phyloP scores from a whole-genome alignment of 31 red algal species.

The Endocladia muricata region DNA sequence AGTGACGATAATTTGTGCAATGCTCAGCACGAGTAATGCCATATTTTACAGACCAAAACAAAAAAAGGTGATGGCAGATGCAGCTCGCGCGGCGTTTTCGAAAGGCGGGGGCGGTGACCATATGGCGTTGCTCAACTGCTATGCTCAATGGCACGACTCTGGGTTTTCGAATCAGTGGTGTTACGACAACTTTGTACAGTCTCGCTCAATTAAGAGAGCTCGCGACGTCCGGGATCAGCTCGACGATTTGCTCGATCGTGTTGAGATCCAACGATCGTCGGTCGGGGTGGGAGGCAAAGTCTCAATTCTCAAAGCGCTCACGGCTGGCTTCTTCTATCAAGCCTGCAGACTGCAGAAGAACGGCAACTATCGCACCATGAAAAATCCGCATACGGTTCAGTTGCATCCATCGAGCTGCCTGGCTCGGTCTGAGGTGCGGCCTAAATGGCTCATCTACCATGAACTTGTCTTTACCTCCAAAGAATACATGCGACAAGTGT shows the following conservation, averaged over 20 bases:
- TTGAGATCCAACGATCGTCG: conserved; percentile 57
- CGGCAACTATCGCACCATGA: conserved; percentile 82
- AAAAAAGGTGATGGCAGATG: conserved; percentile 83
- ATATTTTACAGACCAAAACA: conserved; percentile 86
- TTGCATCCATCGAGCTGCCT: conserved; percentile 84
- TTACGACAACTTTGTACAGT: conserved; percentile 91
- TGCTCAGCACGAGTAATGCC: conserved; percentile 85
- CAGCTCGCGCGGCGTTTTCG: conserved; percentile 74
- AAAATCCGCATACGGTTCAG: conserved; percentile 74
- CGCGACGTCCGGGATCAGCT: conserved; percentile 86
- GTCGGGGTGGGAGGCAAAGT: conserved; percentile 40
- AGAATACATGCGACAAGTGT: conserved; percentile 88
- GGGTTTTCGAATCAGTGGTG: conserved; percentile 86
- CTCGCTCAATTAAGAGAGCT: conserved; percentile 69
- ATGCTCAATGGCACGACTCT: conserved; percentile 80
- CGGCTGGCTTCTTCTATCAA: conserved; percentile 85
- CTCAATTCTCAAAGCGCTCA: conserved; percentile 74
- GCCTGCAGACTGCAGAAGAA: conserved; percentile 69
- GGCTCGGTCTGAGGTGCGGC: conserved; percentile 56
- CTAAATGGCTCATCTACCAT: conserved; percentile 89
- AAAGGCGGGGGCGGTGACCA: conserved; percentile 87
- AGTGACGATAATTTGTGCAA: conserved; percentile 81
- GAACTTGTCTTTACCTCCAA: conserved; percentile 92
- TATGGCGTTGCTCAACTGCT: conserved; percentile 75
- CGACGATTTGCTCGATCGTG: conserved; percentile 74